Base-by-base conservation (phyloP, 257 asterid genomes). In the Leonotis leonurus region DNA sequence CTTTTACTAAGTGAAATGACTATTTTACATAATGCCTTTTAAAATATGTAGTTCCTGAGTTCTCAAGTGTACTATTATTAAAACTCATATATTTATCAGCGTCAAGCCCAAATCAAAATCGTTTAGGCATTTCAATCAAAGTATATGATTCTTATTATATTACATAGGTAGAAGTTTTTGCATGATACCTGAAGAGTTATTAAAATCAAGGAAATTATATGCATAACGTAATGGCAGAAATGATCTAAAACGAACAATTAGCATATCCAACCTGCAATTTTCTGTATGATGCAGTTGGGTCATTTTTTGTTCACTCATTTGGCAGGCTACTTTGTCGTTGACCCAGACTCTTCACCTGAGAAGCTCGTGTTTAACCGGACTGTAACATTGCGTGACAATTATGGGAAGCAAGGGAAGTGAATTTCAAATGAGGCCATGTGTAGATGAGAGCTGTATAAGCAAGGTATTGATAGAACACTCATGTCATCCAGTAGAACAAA, bases 281-380 rank as follows among this genome's bases (percentile, higher is more conserved):
- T n/a, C n/a, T n/a, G n/a, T n/a, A n/a, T n/a, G n/a, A n/a, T n/a
- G n/a, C n/a, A n/a, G n/a, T 55, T 24, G 18, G 21, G 2, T 57
- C 21, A 13, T 26, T 45, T 46, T 16, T 53, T 27, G 62, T 53
- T 13, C 20, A 25, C 10, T 41, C 16, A 17, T 13, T 71, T 71
- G 18, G 9, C 79, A 89, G 94, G 95, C 56, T 89, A 89, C 75
- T 89, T 86, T 62, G 82, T 65, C 30, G 89, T 83, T 20, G 97
- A 89, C 58, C 73, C 67, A 64, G 89, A 86, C 70, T 86, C 94
- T 1, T 48, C 81, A 12, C 61, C 94, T 39, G 89, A 75, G 43
- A 84, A 82, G 74, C 83, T 81, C 17, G 86, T 86, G 41, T 86
- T 86, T 49, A 86, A 89, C 60, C 83, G 95, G 40, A 83, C 86